Percentiles rank a stretch among this genome's conserved stretches.
Conservation (phyloP, 2,329 filamentous ascomycete species). For the Parastagonospora nodorum region DNA sequence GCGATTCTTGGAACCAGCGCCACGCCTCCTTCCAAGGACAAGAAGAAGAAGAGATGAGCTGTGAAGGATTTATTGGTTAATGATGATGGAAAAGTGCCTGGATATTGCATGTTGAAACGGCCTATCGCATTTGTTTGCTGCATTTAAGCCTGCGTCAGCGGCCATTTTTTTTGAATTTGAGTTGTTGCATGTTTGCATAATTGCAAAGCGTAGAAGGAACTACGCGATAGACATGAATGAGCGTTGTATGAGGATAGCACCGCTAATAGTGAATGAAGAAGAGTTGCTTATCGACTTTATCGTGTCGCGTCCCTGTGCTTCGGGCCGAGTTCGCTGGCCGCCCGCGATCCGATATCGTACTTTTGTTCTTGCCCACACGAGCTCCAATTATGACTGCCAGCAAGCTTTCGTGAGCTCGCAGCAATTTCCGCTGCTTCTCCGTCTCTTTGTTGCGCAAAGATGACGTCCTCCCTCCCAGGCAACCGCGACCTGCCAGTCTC, state of each 20-base stretch:
- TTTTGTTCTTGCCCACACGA: slow-evolving; percentile 10
- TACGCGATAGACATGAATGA: not conserved
- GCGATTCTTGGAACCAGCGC: slow-evolving; percentile 49
- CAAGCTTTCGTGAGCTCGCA: slow-evolving; percentile 5
- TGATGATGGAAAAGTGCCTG: not conserved
- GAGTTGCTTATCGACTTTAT: slow-evolving; percentile 4
- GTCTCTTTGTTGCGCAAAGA: slow-evolving; percentile 29
- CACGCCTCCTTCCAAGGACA: slow-evolving; percentile 28
- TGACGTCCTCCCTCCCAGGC: slow-evolving; percentile 67
- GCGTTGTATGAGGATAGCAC: not conserved
- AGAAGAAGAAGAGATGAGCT: slow-evolving; percentile 36
- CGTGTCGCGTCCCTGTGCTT: slow-evolving; percentile 1
- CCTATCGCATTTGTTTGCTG: not conserved
- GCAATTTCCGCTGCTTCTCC: not conserved
- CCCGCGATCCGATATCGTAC: slow-evolving; percentile 23
- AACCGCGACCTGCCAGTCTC: slow-evolving; percentile 85
- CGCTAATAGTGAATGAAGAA: not conserved
- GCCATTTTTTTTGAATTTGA: not conserved
- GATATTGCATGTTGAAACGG: slow-evolving; percentile 4
- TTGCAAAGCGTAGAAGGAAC: not conserved
- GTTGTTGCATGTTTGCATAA: slow-evolving; percentile 1
- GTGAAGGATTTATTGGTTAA: not conserved
- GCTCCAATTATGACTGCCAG: not conserved
- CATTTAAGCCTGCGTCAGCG: no score
- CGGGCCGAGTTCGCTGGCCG: slow-evolving; percentile 16